These are phyloP conservation scores for Datura wrightii DNA, from an alignment of 257 asterid genomes.

Conservation along the genomic window DNA sequence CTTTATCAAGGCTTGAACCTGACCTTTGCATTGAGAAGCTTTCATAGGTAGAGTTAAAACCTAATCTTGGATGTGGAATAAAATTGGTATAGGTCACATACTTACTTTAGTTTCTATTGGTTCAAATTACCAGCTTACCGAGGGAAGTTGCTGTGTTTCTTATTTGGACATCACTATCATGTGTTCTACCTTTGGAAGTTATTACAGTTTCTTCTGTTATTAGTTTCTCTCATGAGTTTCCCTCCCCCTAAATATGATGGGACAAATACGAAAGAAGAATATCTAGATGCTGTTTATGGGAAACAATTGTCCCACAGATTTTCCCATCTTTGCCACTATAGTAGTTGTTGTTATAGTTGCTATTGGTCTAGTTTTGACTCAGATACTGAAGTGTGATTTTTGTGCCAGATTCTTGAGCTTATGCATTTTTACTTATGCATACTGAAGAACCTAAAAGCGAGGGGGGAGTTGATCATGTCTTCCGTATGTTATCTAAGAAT, in stretches of 20 bases:
- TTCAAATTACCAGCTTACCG: background rate
- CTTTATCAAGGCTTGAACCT: background rate
- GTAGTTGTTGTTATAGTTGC: background rate
- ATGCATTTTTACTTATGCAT: background rate
- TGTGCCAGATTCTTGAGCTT: background rate
- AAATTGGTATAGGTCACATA: background rate
- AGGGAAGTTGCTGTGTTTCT: background rate
- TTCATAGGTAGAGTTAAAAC: background rate
- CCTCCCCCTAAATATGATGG: background rate
- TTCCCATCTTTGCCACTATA: constrained; percentile 4
- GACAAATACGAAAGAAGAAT: background rate
- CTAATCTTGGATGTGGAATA: background rate
- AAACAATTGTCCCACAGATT: background rate
- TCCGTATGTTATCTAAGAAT: background rate
- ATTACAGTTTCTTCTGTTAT: background rate
- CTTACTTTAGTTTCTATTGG: background rate
- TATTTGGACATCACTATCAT: background rate
- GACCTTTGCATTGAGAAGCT: background rate
- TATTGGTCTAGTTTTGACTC: background rate
- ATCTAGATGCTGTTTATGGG: background rate
- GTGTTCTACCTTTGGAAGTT: background rate
- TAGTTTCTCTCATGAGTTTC: background rate
- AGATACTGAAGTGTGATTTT: background rate
- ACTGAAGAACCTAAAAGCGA: background rate
- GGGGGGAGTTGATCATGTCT: background rate